Base-by-base conservation (phyloP, 306 rosid species). In the Cucurbita maxima region DNA sequence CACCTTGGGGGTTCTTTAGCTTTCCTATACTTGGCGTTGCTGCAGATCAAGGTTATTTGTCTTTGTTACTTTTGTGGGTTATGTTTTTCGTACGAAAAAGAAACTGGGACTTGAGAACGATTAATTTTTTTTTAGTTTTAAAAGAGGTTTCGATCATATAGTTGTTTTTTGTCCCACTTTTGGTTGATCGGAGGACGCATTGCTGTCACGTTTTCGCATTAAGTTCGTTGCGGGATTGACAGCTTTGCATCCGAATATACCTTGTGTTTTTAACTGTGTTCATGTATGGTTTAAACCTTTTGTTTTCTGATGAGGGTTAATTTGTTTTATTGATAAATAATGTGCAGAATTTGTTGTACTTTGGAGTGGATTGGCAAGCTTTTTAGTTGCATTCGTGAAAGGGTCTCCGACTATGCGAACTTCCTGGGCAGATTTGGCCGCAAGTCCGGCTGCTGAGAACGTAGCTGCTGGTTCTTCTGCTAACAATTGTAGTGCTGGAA, bases 391-490 rank as follows among this genome's bases (percentile, higher is more conserved):
- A 58, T 44, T 77, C 47, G 79, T 71, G 48, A 18, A 68, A 75
- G 67, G 76, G 79, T 82, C 52, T 76, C 20, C 76, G 79, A 88
- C 82, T 76, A 87, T 86, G 90, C 90, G 91, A 84, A 40, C 88
- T 83, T 91, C 97, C 74, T 91, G 97, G 97, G 97, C 97, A 82
- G 97, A 91, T 88, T 77, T 87, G 84, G 96, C 96, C 79, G 96
- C 96, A 22, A 91, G 85, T 78, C 84, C 97, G 43, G 88, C 88
- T 57, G 83, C 96, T 74, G 97, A 91, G 61, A 87, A 83, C 79
- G 86, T 70, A 56, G 78, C 84, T 75, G 38, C 86, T 51, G 89
- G 85, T 15, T 76, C 83, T 70, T 78, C 84, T 36, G 79, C 81
- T 71, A 80, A 72, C 78, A 82, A 72, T 54, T 81, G 78, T 1